Base-by-base conservation (phyloP, 2,329 filamentous ascomycete genomes). In the Hymenoscyphus scutula region DNA sequence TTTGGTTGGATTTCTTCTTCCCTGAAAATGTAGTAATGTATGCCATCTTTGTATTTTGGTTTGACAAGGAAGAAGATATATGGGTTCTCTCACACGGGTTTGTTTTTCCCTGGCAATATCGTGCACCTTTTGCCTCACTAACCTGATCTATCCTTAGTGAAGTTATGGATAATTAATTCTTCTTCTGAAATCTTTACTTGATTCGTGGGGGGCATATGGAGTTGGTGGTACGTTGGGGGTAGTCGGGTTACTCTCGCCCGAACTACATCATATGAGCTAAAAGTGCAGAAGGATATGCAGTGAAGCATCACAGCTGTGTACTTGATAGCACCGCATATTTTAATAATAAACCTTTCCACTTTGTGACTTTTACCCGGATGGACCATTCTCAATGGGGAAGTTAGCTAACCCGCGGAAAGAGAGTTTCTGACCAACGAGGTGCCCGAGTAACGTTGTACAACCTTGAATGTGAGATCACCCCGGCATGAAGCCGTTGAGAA, bases 381-480 rank as follows among this genome's bases (percentile, higher is more conserved):
- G 17, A 38, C 32, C 13, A 38, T 25, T 3, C 17, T 37, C 15
- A 57, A 30, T 15, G 32, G n/a, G 37, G 30, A 1, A 48, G 34
- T n/a, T 48, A 29, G 19, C 7, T 23, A 17, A 10, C 17, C 34
- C n/a, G n/a, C n/a, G 13, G 45, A 37, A 48, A 34, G 32, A 5
- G 30, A 7, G 30, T 32, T 32, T 32, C 30, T 32, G 32, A 34
- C 32, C 32, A 34, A 34, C 8, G 32, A 34, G 61, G 59, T 23
- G 53, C 34, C 58, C 64, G 59, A 58, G 64, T 59, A 64, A 64
- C 62, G 62, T 64, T 59, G 62, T 58, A 64, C 34, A 56, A 25
- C 6, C 29, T 32, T 23, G 29, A 34, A 6, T n/a, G 19, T 10
- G 41, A 25, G 32, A 25, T 30, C 25, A 25, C 19, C 29, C 17